Evolutionary conservation across 495 filamentous ascomycete species (phyloP).

Genomic region (Aspergillus conjunctus): DNA sequence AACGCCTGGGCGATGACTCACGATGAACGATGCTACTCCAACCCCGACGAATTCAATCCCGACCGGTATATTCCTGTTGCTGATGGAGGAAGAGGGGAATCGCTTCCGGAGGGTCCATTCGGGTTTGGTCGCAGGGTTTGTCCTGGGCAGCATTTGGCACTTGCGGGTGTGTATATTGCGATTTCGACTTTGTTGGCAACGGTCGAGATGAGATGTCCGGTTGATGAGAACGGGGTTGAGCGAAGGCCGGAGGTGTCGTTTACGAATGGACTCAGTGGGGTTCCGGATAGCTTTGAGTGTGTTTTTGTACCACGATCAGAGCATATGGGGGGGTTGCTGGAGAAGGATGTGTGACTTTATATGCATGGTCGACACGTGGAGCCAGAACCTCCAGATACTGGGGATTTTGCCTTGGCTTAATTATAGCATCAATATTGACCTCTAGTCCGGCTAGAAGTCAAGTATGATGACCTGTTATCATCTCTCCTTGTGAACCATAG

Average conservation of each 20-base stretch:
- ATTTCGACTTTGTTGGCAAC: conserved; percentile 26
- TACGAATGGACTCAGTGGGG: conserved; percentile 26
- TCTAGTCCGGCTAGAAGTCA: no score
- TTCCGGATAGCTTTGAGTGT: conserved; percentile 26
- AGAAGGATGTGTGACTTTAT: neutral
- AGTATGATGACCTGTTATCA: no score
- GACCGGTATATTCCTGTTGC: conserved; percentile 46
- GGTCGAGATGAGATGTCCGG: conserved; percentile 21
- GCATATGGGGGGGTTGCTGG: conserved; percentile 6
- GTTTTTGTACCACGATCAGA: conserved; percentile 17
- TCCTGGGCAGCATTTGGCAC: conserved; percentile 25
- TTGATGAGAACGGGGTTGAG: conserved; percentile 21
- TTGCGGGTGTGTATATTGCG: conserved; percentile 25
- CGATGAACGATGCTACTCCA: conserved; percentile 40
- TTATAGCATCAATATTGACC: no score
- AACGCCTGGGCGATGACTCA: conserved; percentile 50
- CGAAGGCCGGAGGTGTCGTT: conserved; percentile 19
- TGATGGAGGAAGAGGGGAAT: conserved; percentile 51
- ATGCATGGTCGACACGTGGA: neutral
- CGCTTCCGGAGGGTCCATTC: conserved; percentile 52
- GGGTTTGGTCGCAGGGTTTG: conserved; percentile 49
- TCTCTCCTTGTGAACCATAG: no score
- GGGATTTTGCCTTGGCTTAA: no score
- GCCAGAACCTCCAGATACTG: no score
- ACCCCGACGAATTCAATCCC: conserved; percentile 43